Evolutionary conservation across 768 basidiomycete genomes (phyloP).

Genomic region (Tylopilus intermedius): DNA sequence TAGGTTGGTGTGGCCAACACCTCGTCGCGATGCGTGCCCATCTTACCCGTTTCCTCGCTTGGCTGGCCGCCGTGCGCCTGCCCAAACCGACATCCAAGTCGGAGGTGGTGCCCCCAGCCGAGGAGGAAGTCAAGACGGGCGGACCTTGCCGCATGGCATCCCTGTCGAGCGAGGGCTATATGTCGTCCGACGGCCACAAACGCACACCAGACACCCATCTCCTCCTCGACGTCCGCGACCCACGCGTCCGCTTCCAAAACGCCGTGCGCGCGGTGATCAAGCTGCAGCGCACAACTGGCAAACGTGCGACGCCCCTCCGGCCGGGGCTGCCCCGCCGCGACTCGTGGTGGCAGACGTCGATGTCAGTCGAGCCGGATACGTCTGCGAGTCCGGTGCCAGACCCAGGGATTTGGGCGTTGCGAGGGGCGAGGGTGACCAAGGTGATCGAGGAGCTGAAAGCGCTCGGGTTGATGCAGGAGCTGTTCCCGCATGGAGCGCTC

Average conservation of each 20-base stretch:
- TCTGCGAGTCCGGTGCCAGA: conserved; percentile 18
- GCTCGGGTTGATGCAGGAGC: conserved; percentile 35
- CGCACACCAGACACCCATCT: conserved; percentile 7
- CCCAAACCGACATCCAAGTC: neutral
- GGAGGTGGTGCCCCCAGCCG: neutral
- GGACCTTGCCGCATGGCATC: neutral
- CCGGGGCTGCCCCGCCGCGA: conserved; percentile 23
- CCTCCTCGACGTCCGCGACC: conserved; percentile 19
- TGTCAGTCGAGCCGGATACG: neutral
- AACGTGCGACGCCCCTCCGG: conserved; percentile 16
- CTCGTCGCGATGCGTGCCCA: conserved; percentile 6
- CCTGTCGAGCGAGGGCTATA: conserved; percentile 3
- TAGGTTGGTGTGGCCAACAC: conserved; percentile 21
- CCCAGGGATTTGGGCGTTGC: conserved; percentile 23
- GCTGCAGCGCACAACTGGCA: conserved; percentile 29
- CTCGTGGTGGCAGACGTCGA: conserved; percentile 26
- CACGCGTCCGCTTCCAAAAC: conserved; percentile 34
- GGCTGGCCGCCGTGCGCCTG: conserved; percentile 9
- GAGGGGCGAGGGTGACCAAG: conserved; percentile 35
- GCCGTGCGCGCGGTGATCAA: conserved; percentile 42
- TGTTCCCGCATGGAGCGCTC: conserved; percentile 42
- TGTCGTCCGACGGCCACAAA: neutral
- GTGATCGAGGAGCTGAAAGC: conserved; percentile 38
- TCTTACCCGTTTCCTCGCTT: conserved; percentile 10
- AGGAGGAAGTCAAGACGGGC: neutral